Base-by-base conservation (phyloP, 2,329 filamentous ascomycete species). In the Paraphoma sp. region DNA sequence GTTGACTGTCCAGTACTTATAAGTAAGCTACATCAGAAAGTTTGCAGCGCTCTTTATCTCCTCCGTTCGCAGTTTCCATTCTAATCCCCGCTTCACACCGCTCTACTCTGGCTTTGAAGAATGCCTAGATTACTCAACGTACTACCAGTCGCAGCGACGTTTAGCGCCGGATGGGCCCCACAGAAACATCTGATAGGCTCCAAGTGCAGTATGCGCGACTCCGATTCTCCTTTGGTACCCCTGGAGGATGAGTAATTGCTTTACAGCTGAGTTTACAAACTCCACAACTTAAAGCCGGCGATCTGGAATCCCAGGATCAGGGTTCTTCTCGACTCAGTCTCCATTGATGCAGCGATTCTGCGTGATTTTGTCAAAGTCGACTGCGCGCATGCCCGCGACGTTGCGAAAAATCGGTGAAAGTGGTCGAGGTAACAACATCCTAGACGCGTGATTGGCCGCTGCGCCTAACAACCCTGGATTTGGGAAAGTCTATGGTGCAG, bases 211-310 rank as follows among this genome's bases (percentile, higher is more conserved):
- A 50, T 42, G 17, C n/a, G 11, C 14, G 41, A 33, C 48, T 51
- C 48, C 48, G 48, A 42, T 43, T 23, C 48, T 51, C 48, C 48
- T 51, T 51, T 44, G n/a, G 36, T 23, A 50, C 43, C 6, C 11
- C 2, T n/a, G 38, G 23, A 14, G n/a, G n/a, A 4, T 23, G 11
- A 14, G 9, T 41, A 43, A 28, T 8, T 17, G 36, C 7, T 36
- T 36, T 14, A 14, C 33, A 36, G 42, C 42, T 28, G 17, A 12
- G 28, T 45, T 12, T 45, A 28, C 17, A 45, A 12, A 28, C 18
- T 9, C 40, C 23, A 23, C 23, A 23, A 14, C 33, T 36, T 36
- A 36, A 36, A 10, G 33, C 33, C 33, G 33, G 33, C 33, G 3
- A 36, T 3, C 33, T 23, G 3, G 5, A 23, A 23, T 23, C 5